phyloP scores from a whole-genome alignment of 164 flowering plant genomes.

The Nymphaea colorata region DNA sequence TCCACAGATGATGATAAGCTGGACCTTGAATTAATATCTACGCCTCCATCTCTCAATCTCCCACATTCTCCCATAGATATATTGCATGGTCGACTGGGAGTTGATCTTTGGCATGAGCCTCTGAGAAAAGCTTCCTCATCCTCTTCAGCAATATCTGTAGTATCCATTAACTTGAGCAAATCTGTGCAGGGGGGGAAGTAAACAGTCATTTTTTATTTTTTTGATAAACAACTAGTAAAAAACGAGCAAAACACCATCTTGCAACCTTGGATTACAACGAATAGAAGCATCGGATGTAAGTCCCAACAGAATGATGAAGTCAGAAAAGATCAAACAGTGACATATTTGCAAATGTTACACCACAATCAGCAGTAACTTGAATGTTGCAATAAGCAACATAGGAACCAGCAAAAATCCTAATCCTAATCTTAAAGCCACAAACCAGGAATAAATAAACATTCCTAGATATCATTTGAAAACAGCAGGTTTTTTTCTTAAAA shows the following conservation, averaged over 20 bases:
- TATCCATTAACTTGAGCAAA: conserved; percentile 33
- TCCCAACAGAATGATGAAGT: too few relatives aligned
- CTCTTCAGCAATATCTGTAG: conserved; percentile 54
- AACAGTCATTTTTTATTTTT: not conserved
- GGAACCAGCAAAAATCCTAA: too few relatives aligned
- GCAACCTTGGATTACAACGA: not conserved
- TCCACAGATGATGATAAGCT: conserved; percentile 9
- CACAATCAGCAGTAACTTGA: too few relatives aligned
- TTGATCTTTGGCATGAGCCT: conserved; percentile 25
- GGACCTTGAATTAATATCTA: not conserved
- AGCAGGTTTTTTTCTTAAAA: too few relatives aligned
- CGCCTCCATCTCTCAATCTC: conserved; percentile 12
- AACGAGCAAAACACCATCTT: too few relatives aligned
- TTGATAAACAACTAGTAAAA: too few relatives aligned
- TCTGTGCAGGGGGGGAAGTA: conserved; percentile 28
- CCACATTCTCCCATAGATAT: conserved; percentile 17
- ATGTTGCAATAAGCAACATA: too few relatives aligned
- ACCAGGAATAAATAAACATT: too few relatives aligned
- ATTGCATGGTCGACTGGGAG: conserved; percentile 12
- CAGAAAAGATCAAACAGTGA: too few relatives aligned
- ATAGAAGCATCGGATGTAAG: not conserved
- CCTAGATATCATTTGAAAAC: too few relatives aligned
- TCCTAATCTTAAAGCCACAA: too few relatives aligned
- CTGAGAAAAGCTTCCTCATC: conserved; percentile 73
- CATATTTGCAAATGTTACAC: too few relatives aligned